Conservation (phyloP, 2,329 filamentous ascomycete genomes). For the Aspergillus sergii region DNA sequence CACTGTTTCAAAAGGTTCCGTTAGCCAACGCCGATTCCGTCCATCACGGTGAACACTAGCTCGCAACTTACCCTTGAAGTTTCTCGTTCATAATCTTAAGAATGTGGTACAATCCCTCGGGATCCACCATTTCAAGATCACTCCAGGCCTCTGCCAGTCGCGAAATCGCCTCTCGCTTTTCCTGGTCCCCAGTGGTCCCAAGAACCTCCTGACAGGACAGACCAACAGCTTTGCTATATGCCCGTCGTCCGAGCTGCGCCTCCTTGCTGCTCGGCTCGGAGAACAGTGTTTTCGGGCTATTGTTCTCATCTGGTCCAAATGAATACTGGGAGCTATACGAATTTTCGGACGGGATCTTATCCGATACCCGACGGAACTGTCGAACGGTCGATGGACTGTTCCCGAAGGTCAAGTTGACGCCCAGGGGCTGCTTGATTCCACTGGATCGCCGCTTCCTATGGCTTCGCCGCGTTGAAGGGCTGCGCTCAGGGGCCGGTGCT, state of each 20-base stretch:
- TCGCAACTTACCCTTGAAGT: constrained; percentile 54
- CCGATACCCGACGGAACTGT: constrained; percentile 86
- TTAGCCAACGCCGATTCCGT: constrained; percentile 7
- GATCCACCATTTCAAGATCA: constrained; percentile 80
- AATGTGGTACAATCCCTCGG: constrained; percentile 85
- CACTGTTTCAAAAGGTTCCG: constrained; percentile 28
- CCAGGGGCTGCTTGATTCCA: constrained; percentile 73
- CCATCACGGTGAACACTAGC: neutral
- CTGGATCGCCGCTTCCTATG: constrained; percentile 48
- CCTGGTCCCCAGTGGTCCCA: constrained; percentile 70
- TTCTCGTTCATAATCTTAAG: constrained; percentile 76
- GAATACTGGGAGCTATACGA: constrained; percentile 28
- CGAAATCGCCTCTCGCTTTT: constrained; percentile 82
- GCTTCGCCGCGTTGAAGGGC: constrained; percentile 44
- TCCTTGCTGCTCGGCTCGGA: constrained; percentile 66
- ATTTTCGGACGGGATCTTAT: constrained; percentile 52
- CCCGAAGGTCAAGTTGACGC: constrained; percentile 88
- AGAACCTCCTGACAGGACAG: constrained; percentile 82
- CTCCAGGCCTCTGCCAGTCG: constrained; percentile 84
- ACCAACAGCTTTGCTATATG: constrained; percentile 81
- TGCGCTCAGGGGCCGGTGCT: constrained; percentile 48
- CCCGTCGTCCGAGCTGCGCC: constrained; percentile 75
- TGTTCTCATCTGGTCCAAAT: constrained; percentile 43
- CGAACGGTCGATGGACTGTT: constrained; percentile 91
- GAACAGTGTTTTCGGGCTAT: constrained; percentile 37